Base-by-base conservation (phyloP, 2,329 filamentous ascomycete species). In the Rutstroemia sp. region DNA sequence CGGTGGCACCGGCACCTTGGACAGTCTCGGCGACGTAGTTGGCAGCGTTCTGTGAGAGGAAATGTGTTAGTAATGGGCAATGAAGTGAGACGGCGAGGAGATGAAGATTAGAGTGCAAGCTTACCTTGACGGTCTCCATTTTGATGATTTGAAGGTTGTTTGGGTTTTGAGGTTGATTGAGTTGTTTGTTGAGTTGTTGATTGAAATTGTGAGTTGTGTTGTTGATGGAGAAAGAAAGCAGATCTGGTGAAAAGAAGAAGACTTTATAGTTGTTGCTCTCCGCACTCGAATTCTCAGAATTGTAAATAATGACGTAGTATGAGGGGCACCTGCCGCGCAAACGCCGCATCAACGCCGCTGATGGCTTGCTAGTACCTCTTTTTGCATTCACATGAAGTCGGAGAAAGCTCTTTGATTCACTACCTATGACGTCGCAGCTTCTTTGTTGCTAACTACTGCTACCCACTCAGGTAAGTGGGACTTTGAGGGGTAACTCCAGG, bases 21-120 rank as follows among this genome's bases (percentile, higher is more conserved):
- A 80, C 63, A 63, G 73, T 72, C 75, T 82, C 79, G 59, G 74
- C 69, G 68, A 81, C 76, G 74, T 80, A 79, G 76, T 80, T 81
- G 72, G 72, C 76, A 64, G 73, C 73, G 73, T 79, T 76, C 72
- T 71, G 4, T 34, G 30, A 48, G 45, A 30, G 5, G 4, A 34
- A n/a, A 25, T 46, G 38, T 51, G 25, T 58, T 60, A 39, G 59
- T 10, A 56, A 21, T 12, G 10, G 47, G 25, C 23, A 27, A 25
- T 7, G 54, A 12, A 21, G 6, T 12, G 5, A 27, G 9, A 6
- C 30, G 19, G 48, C 12, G 49, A 42, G 34, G 50, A 27, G 6
- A 27, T 8, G 1, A 8, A 8, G 25, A 27, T 8, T 41, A 48
- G 42, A 39, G 42, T 42, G 51, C 27, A 21, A 39, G 55, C 60